Base-by-base conservation (phyloP, 768 basidiomycete genomes). In the Mycena latifolia region DNA sequence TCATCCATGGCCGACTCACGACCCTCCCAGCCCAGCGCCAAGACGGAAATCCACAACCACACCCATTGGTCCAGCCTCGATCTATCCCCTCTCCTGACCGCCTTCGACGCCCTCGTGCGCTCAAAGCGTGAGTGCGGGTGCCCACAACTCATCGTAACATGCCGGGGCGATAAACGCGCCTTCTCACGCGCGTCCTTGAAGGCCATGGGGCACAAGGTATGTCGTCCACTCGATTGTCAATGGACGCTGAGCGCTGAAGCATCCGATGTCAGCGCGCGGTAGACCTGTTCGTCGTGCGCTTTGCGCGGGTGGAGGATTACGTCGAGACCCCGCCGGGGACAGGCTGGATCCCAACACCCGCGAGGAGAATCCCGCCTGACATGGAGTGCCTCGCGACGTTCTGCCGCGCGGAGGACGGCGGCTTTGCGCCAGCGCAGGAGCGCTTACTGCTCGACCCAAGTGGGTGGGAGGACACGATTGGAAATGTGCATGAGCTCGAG, bases 61-160 rank as follows among this genome's bases (percentile, higher is more conserved):
- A 43, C 48, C 11, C 56, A 46, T 5, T 37, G 43, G 15, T 25
- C 55, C 1, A 41, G 20, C 14, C 12, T 64, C 5, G 55, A 64
- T 29, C 28, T 64, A 18, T 51, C 63, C 2, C 63, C 63, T 1
- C 7, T 64, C 46, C 25, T 33, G 33, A 18, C 51, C 17, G 55
- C 63, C 3, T 29, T 64, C 0, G 52, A 64, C 33, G 55, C 63
- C 18, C 57, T 57, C 55, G 46, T 57, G 47, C 55, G 20, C 29
- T 51, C 63, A 2, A 64, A 37, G 31, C 63, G 55, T 22, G 48
- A 64, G 46, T 64, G 63, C 31, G 48, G 55, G 29, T 64, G 43
- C 29, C 63, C 63, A 0, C 63, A 64, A n/a, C 63, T 64, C 5
- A 39, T 64, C 15, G 63, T 64, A 1, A 41, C 63, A 3, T 64